Evolutionary conservation across 75 land plant species (phyloP), one percentile per base, ranked within the genome.

Genomic region (Sequoiadendron giganteum): DNA sequence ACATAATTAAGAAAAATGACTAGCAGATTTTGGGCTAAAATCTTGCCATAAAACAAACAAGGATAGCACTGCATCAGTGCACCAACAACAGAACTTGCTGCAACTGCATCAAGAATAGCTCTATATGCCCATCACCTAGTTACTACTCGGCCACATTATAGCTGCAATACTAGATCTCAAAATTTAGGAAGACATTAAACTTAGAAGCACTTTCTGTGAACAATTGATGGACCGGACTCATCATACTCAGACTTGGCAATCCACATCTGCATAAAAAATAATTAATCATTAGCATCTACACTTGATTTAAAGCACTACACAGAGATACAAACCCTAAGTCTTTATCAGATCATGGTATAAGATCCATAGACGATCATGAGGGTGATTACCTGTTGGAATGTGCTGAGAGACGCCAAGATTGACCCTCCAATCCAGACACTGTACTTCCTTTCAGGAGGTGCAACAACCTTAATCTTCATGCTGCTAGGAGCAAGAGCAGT

Each of bases 361-460:
- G 36, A 16, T 10, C 42, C 72, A 40, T 30, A 11, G n/a, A 30
- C 0, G 1, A 85, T 32, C 21, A 11, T 43, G n/a, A 0, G 7
- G 48, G 25, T 34, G 80, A 48, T 34, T 28, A 93, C 94, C 94
- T 93, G 94, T 87, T 93, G 94, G 92, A 93, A 93, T 16, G 94
- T 93, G 87, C 93, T 93, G 55, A 93, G 89, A 30, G 93, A 92
- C 55, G 94, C 94, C 79, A 93, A 80, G 88, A 93, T 93, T 68
- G 94, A 93, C 68, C 94, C 94, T 70, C 94, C 94, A 87, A 93
- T 93, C 93, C 93, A 93, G 82, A 93, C 94, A 89, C 94, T 93
- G 87, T 93, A 93, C 86, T 93, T 93, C 88, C 94, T 93, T 84
- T 92, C 92, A 5, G 93, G 93, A 52, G 93, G 93, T 42, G 93